These are phyloP conservation scores for Scedosporium dehoogii DNA, from an alignment of 2,329 filamentous ascomycete species.

Conservation along the genomic window DNA sequence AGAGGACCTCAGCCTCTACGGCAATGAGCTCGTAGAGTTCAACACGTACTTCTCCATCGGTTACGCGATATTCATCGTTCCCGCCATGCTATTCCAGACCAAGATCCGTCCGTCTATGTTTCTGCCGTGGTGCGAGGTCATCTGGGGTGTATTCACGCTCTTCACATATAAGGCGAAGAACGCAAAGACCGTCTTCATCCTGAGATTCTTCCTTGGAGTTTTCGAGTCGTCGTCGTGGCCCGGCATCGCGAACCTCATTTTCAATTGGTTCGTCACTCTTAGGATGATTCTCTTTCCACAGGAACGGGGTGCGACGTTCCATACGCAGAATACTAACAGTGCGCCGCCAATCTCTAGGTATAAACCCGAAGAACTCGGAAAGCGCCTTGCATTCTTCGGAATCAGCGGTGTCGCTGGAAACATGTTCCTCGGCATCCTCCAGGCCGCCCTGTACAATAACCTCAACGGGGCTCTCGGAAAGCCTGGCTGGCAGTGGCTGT, in stretches of 20 bases:
- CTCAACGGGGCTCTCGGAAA: conserved; percentile 27
- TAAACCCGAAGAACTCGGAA: conserved; percentile 27
- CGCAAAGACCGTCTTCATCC: conserved; percentile 23
- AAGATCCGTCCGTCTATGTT: conserved; percentile 28
- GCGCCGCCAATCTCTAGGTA: conserved; percentile 9
- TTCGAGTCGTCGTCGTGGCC: conserved; percentile 28
- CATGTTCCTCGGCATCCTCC: conserved; percentile 34
- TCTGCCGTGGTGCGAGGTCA: conserved; percentile 27
- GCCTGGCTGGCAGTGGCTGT: conserved; percentile 34
- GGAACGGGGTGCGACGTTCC: too few relatives aligned
- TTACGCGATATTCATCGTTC: conserved; percentile 40
- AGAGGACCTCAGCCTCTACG: conserved; percentile 39
- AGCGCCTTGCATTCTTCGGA: conserved; percentile 29
- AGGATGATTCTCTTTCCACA: too few relatives aligned
- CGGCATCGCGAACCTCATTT: conserved; percentile 26
- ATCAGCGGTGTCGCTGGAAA: conserved; percentile 31
- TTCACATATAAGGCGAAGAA: conserved; percentile 17
- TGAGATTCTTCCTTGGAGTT: conserved; percentile 35
- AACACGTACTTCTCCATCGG: conserved; percentile 47
- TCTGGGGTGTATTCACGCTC: conserved; percentile 16
- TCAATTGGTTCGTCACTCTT: conserved; percentile 27
- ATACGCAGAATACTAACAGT: too few relatives aligned
- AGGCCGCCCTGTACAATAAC: conserved; percentile 29
- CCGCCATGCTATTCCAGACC: conserved; percentile 28
- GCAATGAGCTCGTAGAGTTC: conserved; percentile 45